Evolutionary conservation across 2,329 filamentous ascomycete genomes (phyloP).

Genomic region (Aspergillus terreus): DNA sequence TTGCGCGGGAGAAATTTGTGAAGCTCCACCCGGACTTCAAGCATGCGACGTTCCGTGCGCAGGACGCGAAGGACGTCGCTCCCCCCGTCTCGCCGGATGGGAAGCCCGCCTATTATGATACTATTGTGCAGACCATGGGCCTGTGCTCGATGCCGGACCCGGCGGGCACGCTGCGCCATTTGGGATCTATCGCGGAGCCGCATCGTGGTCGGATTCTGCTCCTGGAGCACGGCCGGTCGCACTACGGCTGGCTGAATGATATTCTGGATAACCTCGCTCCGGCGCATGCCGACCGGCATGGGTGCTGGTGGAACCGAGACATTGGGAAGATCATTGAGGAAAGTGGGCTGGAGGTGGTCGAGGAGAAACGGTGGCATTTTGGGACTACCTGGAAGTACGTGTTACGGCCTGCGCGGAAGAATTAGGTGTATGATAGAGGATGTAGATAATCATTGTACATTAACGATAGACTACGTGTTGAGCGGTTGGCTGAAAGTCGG

Average conservation of each 20-base stretch:
- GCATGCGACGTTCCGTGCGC: constrained; percentile 30
- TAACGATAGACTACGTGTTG: not conserved
- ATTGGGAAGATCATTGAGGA: constrained; percentile 46
- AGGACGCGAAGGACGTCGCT: constrained; percentile 33
- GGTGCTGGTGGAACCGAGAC: constrained; percentile 53
- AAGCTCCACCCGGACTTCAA: constrained; percentile 30
- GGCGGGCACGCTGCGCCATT: constrained; percentile 38
- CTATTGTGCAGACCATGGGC: constrained; percentile 50
- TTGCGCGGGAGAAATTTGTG: constrained; percentile 43
- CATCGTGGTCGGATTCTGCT: constrained; percentile 42
- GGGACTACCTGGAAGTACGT: constrained; percentile 48
- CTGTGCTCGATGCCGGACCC: constrained; percentile 47
- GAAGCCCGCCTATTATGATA: constrained; percentile 37
- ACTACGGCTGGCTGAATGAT: constrained; percentile 46
- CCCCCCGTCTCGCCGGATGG: constrained; percentile 6
- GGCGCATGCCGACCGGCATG: constrained; percentile 47
- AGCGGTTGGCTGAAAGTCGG: no score
- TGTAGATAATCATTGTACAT: not conserved
- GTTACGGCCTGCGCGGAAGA: constrained; percentile 26
- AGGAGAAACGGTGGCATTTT: constrained; percentile 45
- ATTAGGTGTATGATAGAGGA: not conserved
- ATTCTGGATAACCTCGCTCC: constrained; percentile 46
- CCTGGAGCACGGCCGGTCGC: constrained; percentile 48
- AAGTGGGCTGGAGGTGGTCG: constrained; percentile 47
- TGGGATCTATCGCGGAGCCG: constrained; percentile 38